Percentiles rank a stretch among this genome's conserved stretches.
Evolutionary conservation across 2,329 filamentous ascomycete species (phyloP).

Genomic region (Ophiostoma tasmaniense): DNA sequence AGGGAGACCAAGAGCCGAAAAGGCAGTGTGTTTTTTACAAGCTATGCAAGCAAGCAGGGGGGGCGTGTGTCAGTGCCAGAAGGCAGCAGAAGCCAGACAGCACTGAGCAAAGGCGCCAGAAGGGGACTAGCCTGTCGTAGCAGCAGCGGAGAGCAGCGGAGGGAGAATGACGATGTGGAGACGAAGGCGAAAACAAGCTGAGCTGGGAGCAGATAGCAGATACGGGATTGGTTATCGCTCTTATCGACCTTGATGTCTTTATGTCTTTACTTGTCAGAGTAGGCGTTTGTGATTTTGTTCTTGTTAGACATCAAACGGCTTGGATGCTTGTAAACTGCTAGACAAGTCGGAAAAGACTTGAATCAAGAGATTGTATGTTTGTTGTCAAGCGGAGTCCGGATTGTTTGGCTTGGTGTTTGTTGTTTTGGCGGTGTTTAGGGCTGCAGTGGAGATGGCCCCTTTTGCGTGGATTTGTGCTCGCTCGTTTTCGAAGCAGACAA

Average conservation of each 20-base stretch:
- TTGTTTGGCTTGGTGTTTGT: background rate
- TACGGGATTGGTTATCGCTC: background rate
- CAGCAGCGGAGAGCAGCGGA: conserved; percentile 3
- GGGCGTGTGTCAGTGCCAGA: conserved; percentile 1
- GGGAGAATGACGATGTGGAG: conserved; percentile 3
- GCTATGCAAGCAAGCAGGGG: conserved; percentile 12
- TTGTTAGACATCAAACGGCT: background rate
- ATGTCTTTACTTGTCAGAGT: no score
- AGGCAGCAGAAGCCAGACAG: background rate
- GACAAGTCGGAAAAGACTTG: background rate
- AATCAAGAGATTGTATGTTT: background rate
- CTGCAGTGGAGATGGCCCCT: conserved; percentile 1
- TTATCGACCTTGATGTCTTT: no score
- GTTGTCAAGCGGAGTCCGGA: background rate
- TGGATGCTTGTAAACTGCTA: background rate
- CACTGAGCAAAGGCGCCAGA: background rate
- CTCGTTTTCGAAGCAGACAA: background rate
- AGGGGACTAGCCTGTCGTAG: background rate
- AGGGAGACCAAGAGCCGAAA: conserved; percentile 12
- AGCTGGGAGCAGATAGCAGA: conserved; percentile 1
- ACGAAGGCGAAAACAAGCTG: conserved; percentile 2
- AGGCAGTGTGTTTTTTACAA: conserved; percentile 16
- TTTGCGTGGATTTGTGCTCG: background rate
- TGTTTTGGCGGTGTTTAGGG: background rate
- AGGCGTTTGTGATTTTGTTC: background rate